These are phyloP conservation scores for Alternaria conjuncta DNA, from an alignment of 2,329 filamentous ascomycete species.

Conservation along the genomic window DNA sequence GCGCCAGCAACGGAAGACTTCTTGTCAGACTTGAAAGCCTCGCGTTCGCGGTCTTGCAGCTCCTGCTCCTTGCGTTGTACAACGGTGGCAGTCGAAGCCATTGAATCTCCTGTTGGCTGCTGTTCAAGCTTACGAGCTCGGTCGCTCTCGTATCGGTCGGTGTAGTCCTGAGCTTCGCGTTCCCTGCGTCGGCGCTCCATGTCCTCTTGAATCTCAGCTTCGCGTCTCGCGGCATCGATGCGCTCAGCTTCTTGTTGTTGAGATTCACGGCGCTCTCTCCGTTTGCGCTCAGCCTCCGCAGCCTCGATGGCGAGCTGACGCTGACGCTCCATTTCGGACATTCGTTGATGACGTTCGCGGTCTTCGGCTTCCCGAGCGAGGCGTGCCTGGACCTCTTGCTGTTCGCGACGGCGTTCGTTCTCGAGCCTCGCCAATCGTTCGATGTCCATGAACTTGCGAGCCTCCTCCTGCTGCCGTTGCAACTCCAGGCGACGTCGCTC, in stretches of 20 bases:
- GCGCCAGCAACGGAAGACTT: constrained; percentile 47
- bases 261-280: constrained; percentile 31
- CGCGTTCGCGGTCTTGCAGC: constrained; percentile 42
- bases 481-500: constrained; percentile 27
- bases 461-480: constrained; percentile 39
- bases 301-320: constrained; percentile 27
- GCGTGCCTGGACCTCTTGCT: constrained; percentile 32
- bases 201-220: constrained; percentile 38
- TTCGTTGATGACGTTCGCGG: constrained; percentile 38
- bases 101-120: constrained; percentile 37
- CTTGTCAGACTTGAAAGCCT: constrained; percentile 46
- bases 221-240: constrained; percentile 31
- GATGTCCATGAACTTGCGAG: constrained; percentile 33
- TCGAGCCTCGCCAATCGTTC: constrained; percentile 38
- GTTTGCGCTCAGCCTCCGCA: constrained; percentile 33
- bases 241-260: constrained; percentile 38
- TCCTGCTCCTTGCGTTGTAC: constrained; percentile 45
- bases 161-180: constrained; percentile 30
- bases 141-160: constrained; percentile 31
- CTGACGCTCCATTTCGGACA: constrained; percentile 35
- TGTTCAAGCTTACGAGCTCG: constrained; percentile 33
- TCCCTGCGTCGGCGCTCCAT: constrained; percentile 35
- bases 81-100: constrained; percentile 39
- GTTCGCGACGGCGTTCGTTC: constrained; percentile 36
- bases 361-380: constrained; percentile 39